These are phyloP conservation scores for Parietichytrium sp. DNA, from an alignment of 108 stramenopile species.

Conservation along the genomic window DNA sequence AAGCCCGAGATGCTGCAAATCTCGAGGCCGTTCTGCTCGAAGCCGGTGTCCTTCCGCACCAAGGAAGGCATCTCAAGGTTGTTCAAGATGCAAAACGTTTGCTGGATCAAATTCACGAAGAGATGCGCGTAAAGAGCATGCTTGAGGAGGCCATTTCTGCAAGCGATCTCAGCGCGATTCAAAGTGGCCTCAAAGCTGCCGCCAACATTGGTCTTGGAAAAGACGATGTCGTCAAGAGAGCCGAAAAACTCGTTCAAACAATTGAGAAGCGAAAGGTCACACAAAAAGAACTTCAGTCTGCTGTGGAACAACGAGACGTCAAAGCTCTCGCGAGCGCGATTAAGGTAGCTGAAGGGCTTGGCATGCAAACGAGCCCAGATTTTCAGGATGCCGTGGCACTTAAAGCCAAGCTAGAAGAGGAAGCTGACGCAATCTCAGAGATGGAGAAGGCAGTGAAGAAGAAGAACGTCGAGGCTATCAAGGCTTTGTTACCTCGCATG, in stretches of 20 bases:
- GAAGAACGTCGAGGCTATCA: constrained; percentile 45
- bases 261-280: constrained; percentile 51
- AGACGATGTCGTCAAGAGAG: background rate
- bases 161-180: constrained; percentile 44
- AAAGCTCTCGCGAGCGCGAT: constrained; percentile 49
- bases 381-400: constrained; percentile 46
- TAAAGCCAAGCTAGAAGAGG: constrained; percentile 53
- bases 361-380: constrained; percentile 43
- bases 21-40: constrained; percentile 35
- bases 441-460: constrained; percentile 41
- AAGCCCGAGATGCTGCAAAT: constrained; percentile 39
- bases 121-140: constrained; percentile 37
- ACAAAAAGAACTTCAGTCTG: constrained; percentile 40
- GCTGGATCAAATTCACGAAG: constrained; percentile 48
- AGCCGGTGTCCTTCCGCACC: constrained; percentile 44
- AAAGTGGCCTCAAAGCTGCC: constrained; percentile 45
- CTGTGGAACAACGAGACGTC: constrained; percentile 47
- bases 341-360: constrained; percentile 37
- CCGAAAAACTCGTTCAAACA: constrained; percentile 28
- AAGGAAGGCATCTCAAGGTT: constrained; percentile 45
- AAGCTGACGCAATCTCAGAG: constrained; percentile 48
- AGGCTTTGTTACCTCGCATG: background rate
- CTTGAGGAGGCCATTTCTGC: constrained; percentile 45
- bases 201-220: constrained; percentile 5
- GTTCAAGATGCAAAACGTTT: constrained; percentile 49